Evolutionary conservation across 2,329 filamentous ascomycete genomes (phyloP).

Genomic region (Cladobotryum protrusum): DNA sequence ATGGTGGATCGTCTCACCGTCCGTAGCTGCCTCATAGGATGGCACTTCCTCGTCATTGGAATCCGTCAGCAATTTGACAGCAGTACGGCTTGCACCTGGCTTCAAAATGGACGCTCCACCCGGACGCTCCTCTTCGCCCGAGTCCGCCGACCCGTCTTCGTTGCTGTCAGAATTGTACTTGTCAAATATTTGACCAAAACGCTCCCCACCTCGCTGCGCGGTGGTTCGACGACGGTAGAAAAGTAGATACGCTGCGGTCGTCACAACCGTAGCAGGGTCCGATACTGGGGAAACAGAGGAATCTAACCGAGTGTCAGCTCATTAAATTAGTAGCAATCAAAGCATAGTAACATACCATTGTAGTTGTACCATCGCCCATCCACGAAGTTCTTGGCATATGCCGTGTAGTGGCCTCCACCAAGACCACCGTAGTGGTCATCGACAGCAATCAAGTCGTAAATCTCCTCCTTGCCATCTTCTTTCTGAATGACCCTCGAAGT

Average conservation of each 20-base stretch:
- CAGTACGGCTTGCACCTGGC: conserved; percentile 14
- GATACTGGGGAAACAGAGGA: conserved; percentile 60
- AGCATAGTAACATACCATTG: conserved; percentile 61
- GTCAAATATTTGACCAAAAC: conserved; percentile 64
- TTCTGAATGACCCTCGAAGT: conserved; percentile 71
- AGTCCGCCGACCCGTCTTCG: conserved; percentile 38
- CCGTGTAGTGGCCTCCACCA: conserved; percentile 93
- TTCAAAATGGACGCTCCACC: background rate
- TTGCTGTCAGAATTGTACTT: conserved; percentile 52
- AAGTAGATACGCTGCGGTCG: conserved; percentile 77
- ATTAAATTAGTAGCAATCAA: background rate
- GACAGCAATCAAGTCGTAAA: conserved; percentile 91
- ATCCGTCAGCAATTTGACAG: conserved; percentile 21
- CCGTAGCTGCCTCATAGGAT: conserved; percentile 23
- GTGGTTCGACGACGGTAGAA: conserved; percentile 88
- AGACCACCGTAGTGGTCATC: conserved; percentile 94
- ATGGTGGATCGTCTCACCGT: conserved; percentile 27
- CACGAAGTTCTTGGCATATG: conserved; percentile 86
- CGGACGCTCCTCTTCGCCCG: conserved; percentile 70
- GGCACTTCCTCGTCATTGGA: conserved; percentile 27
- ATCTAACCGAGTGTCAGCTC: conserved; percentile 53
- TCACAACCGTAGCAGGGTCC: conserved; percentile 59
- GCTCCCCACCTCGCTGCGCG: conserved; percentile 69
- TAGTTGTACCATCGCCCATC: conserved; percentile 92
- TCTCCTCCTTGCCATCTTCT: conserved; percentile 71